A percentile compares a stretch with the other conserved stretches of the same genome.
Conservation (phyloP, 495 filamentous ascomycete species). For the Cercophora newfieldiana region DNA sequence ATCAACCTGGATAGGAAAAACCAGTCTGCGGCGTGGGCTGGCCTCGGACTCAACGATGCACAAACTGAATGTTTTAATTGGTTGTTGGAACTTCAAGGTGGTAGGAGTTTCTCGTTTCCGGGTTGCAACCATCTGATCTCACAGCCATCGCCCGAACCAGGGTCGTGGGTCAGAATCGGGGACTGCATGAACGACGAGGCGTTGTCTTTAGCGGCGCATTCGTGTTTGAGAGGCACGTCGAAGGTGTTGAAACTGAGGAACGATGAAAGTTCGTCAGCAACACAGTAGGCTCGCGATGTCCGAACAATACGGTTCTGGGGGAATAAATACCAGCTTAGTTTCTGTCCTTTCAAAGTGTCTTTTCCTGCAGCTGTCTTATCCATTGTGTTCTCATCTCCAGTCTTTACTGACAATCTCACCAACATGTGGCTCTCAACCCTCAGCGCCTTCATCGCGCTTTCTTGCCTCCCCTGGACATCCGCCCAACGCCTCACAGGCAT, state of each 20-base stretch:
- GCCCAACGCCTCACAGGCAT: constrained; percentile 25
- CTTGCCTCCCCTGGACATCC: background rate
- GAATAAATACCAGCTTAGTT: background rate
- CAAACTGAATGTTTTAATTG: background rate
- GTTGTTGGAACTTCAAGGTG: no score
- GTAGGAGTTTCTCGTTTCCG: no score
- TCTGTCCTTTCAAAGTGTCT: background rate
- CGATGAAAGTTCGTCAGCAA: no score
- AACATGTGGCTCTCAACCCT: background rate
- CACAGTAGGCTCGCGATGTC: no score
- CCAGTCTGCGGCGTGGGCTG: background rate
- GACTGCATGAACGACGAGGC: background rate
- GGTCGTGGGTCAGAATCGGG: background rate
- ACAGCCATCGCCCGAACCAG: background rate
- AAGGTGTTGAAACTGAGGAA: no score
- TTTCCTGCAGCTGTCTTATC: background rate
- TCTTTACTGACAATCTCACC: background rate
- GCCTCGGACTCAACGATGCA: background rate
- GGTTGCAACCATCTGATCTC: background rate
- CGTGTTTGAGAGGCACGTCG: background rate
- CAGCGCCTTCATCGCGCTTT: background rate
- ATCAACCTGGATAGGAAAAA: background rate
- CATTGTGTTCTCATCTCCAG: background rate
- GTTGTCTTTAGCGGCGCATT: no score
- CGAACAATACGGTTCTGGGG: background rate